Percentiles rank a stretch among this genome's conserved stretches.
These are phyloP conservation scores for Suillus subaureus DNA, from an alignment of 768 basidiomycete species.

Conservation along the genomic window DNA sequence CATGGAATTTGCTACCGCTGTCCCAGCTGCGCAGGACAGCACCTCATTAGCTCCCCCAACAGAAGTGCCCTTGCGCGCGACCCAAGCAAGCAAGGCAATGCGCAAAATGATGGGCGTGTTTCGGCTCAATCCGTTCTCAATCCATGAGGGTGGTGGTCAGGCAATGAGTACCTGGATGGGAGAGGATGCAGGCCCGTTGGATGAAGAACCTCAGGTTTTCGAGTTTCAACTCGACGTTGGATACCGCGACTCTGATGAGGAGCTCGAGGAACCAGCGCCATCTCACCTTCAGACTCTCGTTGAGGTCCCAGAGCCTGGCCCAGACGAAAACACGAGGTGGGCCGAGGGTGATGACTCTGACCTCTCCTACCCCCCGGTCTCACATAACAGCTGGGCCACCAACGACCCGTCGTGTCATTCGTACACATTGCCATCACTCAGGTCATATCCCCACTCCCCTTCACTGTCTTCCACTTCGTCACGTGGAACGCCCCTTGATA, in stretches of 20 bases:
- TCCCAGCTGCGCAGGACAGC: conserved; percentile 36
- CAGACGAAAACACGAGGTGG: conserved; percentile 27
- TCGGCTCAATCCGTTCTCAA: conserved; percentile 75
- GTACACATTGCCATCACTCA: conserved; percentile 31
- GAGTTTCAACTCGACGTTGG: conserved; percentile 62
- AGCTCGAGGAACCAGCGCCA: conserved; percentile 18
- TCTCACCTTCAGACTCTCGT: conserved; percentile 15
- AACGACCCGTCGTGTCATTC: conserved; percentile 27
- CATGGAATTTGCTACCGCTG: conserved; percentile 35
- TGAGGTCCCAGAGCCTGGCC: conserved; percentile 15
- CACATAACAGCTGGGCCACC: conserved; percentile 32
- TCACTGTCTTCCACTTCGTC: conserved; percentile 27
- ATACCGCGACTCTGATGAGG: conserved; percentile 23
- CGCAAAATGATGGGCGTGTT: conserved; percentile 78
- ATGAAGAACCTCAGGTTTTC: conserved; percentile 60
- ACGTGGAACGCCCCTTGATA: conserved; percentile 28
- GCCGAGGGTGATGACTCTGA: conserved; percentile 22
- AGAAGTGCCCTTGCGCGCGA: conserved; percentile 75
- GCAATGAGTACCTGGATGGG: conserved; percentile 46
- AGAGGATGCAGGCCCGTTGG: conserved; percentile 59
- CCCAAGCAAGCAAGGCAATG: conserved; percentile 71
- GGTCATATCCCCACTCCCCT: conserved; percentile 31
- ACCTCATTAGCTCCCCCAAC: conserved; percentile 53
- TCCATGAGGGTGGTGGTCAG: conserved; percentile 53
- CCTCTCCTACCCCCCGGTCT: conserved; percentile 22